Conservation (phyloP, 2,329 filamentous ascomycete species). For the Aureobasidium subglaciale region DNA sequence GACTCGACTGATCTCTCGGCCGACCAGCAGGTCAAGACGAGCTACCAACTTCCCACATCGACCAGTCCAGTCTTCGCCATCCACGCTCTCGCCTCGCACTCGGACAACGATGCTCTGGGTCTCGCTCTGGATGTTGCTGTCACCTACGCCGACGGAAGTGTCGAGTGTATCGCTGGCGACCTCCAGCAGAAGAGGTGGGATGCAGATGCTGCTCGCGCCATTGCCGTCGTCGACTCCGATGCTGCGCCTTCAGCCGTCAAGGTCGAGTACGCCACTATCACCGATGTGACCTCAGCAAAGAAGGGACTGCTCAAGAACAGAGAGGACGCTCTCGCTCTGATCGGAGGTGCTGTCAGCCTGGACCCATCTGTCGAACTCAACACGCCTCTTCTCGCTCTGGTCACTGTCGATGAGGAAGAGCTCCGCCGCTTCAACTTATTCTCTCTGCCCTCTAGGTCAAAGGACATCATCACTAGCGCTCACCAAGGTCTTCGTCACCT, state of each 20-base stretch:
- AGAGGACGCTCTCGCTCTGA: constrained; percentile 36
- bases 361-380: constrained; percentile 29
- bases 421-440: constrained; percentile 12
- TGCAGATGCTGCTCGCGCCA: neutral
- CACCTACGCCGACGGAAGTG: constrained; percentile 24
- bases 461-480: constrained; percentile 13
- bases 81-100: constrained; percentile 21
- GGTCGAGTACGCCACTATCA: constrained; percentile 22
- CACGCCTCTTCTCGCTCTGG: constrained; percentile 29
- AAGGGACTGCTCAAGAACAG: constrained; percentile 39
- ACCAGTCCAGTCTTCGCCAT: constrained; percentile 34
- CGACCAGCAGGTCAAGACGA: constrained; percentile 23
- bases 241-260: neutral
- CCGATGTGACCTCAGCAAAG: constrained; percentile 31
- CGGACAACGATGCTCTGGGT: neutral
- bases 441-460: constrained; percentile 15
- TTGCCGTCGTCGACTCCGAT: neutral
- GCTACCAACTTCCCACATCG: constrained; percentile 7
- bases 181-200: constrained; percentile 23
- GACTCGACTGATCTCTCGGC: constrained; percentile 23
- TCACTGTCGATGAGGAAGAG: constrained; percentile 20
- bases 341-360: constrained; percentile 26
- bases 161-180: constrained; percentile 27
- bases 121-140: constrained; percentile 21
- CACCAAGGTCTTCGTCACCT: constrained; percentile 19